These are phyloP conservation scores for Aquanectria penicillioides DNA, from an alignment of 2,329 filamentous ascomycete species.

Conservation along the genomic window DNA sequence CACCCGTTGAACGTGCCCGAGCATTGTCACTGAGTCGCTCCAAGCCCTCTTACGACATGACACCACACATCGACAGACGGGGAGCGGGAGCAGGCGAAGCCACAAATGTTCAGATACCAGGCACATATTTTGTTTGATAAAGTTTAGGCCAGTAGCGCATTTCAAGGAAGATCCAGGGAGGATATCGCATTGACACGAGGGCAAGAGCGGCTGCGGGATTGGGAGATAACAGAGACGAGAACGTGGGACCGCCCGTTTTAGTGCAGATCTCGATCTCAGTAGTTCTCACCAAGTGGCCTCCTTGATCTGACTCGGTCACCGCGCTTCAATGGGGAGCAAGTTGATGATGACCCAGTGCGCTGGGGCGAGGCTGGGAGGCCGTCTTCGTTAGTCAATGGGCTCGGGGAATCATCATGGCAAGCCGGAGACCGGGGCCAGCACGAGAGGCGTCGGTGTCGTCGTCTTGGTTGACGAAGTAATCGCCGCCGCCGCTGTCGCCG, in stretches of 20 bases:
- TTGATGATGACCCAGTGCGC: constrained; percentile 27
- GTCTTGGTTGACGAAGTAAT: constrained; percentile 20
- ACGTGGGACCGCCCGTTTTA: constrained; percentile 36
- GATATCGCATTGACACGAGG: constrained; percentile 24
- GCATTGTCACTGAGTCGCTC: constrained; percentile 21
- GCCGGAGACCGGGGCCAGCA: constrained; percentile 24
- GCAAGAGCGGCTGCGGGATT: constrained; percentile 28
- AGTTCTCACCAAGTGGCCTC: constrained; percentile 33
- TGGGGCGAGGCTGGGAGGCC: constrained; percentile 33
- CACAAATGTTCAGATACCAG: constrained; percentile 24
- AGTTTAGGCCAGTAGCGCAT: constrained; percentile 14
- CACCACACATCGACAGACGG: constrained; percentile 35
- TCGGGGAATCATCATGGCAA: constrained; percentile 24
- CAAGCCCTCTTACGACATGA: constrained; percentile 31
- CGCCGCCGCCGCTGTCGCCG: constrained; percentile 25
- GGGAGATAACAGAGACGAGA: constrained; percentile 29
- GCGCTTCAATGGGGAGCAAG: constrained; percentile 28
- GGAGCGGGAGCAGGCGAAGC: constrained; percentile 28
- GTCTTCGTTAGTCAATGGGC: constrained; percentile 27
- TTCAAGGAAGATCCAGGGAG: constrained; percentile 20
- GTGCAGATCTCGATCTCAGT: constrained; percentile 42
- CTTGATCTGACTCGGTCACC: constrained; percentile 41
- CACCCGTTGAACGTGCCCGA: constrained; percentile 25
- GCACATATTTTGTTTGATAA: constrained; percentile 17
- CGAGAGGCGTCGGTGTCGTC: constrained; percentile 1